phyloP scores from a whole-genome alignment of 352 stramenopile species.

The Phytophthora podocarpi region DNA sequence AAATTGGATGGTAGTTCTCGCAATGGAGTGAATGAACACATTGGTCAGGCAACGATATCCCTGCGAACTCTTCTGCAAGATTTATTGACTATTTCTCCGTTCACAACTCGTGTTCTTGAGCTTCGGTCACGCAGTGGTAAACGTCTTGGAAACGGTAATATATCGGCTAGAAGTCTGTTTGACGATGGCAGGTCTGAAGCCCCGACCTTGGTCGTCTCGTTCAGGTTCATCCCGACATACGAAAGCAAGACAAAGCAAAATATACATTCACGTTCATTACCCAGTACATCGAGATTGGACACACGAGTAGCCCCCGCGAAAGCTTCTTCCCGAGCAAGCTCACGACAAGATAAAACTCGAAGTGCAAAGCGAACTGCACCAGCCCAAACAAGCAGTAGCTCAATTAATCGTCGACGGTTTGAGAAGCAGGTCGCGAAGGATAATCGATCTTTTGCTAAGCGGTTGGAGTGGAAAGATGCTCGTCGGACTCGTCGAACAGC shows the following conservation, averaged over 20 bases:
- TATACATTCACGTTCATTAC: neutral
- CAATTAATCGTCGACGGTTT: conserved; percentile 59
- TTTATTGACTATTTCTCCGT: conserved; percentile 29
- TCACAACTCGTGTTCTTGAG: conserved; percentile 35
- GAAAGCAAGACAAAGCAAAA: conserved; percentile 18
- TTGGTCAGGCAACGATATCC: conserved; percentile 58
- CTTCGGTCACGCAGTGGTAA: conserved; percentile 48
- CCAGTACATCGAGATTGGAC: conserved; percentile 8
- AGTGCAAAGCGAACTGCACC: conserved; percentile 11
- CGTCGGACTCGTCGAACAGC: conserved; percentile 35
- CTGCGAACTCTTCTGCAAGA: conserved; percentile 44
- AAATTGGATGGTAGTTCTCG: conserved; percentile 1
- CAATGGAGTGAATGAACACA: conserved; percentile 44
- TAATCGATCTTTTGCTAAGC: conserved; percentile 64
- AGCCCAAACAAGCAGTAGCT: conserved; percentile 57
- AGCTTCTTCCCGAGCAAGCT: conserved; percentile 6
- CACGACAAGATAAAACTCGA: conserved; percentile 9
- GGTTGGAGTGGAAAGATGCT: conserved; percentile 43
- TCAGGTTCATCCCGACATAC: conserved; percentile 53
- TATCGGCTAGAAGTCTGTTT: conserved; percentile 23
- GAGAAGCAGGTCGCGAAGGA: conserved; percentile 61
- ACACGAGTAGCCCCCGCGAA: conserved; percentile 10
- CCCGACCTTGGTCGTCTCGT: conserved; percentile 41
- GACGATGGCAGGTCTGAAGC: conserved; percentile 10
- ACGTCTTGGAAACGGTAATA: conserved; percentile 21